A percentile compares a stretch with the other conserved stretches of the same genome.
Conservation (phyloP, 331 rosid genomes). For the Stylosanthes scabra region DNA sequence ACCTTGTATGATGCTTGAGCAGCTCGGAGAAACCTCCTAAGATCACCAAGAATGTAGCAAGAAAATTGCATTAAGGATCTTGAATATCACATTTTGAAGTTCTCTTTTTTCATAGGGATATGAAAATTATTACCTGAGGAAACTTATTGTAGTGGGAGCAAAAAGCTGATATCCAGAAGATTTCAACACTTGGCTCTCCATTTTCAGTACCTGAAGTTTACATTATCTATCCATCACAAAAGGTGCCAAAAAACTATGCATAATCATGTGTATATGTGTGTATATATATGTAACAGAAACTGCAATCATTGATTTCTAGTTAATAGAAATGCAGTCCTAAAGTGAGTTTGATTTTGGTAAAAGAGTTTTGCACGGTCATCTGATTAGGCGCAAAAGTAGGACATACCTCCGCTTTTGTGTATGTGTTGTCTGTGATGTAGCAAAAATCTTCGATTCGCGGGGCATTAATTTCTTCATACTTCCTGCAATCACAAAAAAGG, state of each 20-base stretch:
- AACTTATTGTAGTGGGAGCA: slow-evolving; percentile 83
- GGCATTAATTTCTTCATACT: slow-evolving; percentile 83
- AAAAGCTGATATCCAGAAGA: slow-evolving; percentile 70
- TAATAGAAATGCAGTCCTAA: too few species aligned
- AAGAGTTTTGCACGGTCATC: not conserved
- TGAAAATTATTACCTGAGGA: slow-evolving; percentile 71
- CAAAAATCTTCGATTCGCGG: slow-evolving; percentile 86
- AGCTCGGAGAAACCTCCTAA: slow-evolving; percentile 91
- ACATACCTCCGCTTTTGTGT: slow-evolving; percentile 80
- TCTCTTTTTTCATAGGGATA: not conserved
- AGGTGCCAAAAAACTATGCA: not conserved
- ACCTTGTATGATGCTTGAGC: slow-evolving; percentile 92
- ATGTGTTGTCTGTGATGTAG: slow-evolving; percentile 84
- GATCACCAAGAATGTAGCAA: slow-evolving; percentile 46
- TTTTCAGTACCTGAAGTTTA: slow-evolving; percentile 66
- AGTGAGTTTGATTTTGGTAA: too few species aligned
- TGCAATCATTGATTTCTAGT: slow-evolving; percentile 1
- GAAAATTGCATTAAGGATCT: slow-evolving; percentile 36
- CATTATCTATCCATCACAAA: slow-evolving; percentile 39
- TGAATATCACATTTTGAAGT: not conserved
- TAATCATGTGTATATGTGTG: not conserved
- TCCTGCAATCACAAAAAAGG: slow-evolving; percentile 63
- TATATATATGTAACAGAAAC: not conserved
- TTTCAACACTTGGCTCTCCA: slow-evolving; percentile 76
- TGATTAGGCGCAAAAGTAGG: not conserved